Conservation (phyloP, 208 protist species). For the Trypanosoma mega region DNA sequence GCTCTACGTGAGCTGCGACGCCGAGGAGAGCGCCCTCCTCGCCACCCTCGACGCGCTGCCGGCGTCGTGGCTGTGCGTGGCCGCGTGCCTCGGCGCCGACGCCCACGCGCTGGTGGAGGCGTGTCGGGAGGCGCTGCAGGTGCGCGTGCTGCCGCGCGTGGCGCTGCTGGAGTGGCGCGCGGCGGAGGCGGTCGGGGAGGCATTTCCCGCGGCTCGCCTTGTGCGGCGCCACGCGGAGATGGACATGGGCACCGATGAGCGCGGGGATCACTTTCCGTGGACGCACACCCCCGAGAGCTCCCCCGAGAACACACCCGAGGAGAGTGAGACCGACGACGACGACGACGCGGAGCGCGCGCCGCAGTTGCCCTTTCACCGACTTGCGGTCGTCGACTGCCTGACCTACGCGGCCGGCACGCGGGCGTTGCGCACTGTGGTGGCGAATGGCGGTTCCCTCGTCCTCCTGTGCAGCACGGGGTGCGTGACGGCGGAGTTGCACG, state of each 20-base stretch:
- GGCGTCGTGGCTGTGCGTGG: conserved; percentile 49
- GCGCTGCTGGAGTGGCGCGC: conserved; percentile 34
- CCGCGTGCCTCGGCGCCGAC: conserved; percentile 12
- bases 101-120: conserved; percentile 5
- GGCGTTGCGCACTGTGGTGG: conserved; percentile 23
- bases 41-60: conserved; percentile 37
- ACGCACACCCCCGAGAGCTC: too few relatives aligned
- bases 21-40: conserved; percentile 31
- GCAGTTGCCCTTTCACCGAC: not conserved
- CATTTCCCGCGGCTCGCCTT: conserved; percentile 9
- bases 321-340: too few relatives aligned
- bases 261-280: too few relatives aligned
- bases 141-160: conserved; percentile 58
- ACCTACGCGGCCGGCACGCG: not conserved
- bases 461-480: conserved; percentile 57
- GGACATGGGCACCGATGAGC: not conserved
- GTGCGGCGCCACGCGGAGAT: conserved; percentile 6
- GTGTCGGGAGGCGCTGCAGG: conserved; percentile 33
- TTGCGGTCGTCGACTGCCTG: not conserved
- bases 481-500: conserved; percentile 49
- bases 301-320: too few relatives aligned
- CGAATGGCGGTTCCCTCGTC: conserved; percentile 57
- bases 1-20: conserved; percentile 65
- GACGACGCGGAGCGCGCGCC: too few relatives aligned
- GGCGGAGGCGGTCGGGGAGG: not conserved